phyloP scores from a whole-genome alignment of 1,139 yeast species.

The Yamadazyma atmosphaerica region DNA sequence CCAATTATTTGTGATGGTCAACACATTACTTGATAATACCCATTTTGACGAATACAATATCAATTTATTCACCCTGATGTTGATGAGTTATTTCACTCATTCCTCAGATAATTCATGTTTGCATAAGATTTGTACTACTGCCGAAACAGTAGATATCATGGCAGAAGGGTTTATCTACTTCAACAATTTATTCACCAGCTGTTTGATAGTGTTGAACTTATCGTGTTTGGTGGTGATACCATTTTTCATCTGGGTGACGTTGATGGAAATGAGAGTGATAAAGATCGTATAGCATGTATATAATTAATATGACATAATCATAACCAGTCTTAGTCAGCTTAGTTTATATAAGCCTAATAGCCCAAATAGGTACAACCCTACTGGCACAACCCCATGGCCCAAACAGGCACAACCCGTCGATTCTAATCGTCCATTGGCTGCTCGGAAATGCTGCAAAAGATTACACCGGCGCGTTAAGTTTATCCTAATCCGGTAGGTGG shows the following conservation, averaged over 20 bases:
- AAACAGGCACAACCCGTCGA: background rate
- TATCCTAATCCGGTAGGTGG: background rate
- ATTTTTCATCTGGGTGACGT: constrained; percentile 21
- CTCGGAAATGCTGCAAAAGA: no score
- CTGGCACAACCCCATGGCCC: no score
- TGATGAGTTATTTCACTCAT: constrained; percentile 20
- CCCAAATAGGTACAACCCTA: no score
- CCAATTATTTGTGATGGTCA: constrained; percentile 14
- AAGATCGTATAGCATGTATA: no score
- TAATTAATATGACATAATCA: no score
- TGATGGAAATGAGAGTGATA: constrained; percentile 4
- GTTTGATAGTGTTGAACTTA: constrained; percentile 24
- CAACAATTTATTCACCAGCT: constrained; percentile 15
- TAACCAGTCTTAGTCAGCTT: no score
- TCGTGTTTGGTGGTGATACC: constrained; percentile 29
- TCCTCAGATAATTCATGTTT: constrained; percentile 7
- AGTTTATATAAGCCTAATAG: no score
- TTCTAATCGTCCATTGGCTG: background rate
- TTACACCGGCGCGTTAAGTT: constrained; percentile 1
- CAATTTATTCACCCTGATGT: constrained; percentile 20
- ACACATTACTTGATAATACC: constrained; percentile 5
- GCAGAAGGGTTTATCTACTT: constrained; percentile 6
- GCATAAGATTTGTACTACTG: constrained; percentile 4
- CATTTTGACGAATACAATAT: constrained; percentile 10
- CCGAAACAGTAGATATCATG: constrained; percentile 5